Conservation (phyloP, 1,284 basidiomycete genomes). For the Wolfiporia cocos region DNA sequence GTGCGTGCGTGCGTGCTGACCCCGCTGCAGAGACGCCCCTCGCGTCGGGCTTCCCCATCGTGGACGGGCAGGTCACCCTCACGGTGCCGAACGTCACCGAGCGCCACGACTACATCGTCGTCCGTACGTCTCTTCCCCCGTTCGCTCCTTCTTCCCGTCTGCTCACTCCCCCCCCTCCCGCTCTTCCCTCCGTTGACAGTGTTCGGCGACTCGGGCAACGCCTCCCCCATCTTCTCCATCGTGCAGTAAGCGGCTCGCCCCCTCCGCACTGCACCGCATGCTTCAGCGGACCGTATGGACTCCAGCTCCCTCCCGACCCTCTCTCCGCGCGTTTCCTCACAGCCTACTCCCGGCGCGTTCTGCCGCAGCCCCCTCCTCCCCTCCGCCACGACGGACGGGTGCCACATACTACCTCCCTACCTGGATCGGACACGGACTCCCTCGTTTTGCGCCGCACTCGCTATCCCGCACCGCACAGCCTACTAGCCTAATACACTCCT, state of each 20-base stretch:
- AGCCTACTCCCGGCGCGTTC: too few relatives aligned
- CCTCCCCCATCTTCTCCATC: constrained; percentile 28
- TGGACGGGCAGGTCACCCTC: constrained; percentile 24
- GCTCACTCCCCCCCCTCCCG: not conserved
- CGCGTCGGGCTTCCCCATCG: constrained; percentile 29
- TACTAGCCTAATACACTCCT: too few relatives aligned
- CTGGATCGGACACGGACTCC: constrained; percentile 1
- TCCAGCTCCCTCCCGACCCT: constrained; percentile 1
- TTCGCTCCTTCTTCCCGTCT: not conserved
- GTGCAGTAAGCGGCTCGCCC: not conserved
- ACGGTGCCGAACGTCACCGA: constrained; percentile 27
- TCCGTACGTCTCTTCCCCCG: constrained; percentile 33
- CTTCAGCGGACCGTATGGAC: constrained; percentile 1
- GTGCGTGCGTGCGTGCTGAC: not conserved
- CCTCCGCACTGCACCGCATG: too few relatives aligned
- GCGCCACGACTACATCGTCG: constrained; percentile 31
- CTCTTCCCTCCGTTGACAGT: constrained; percentile 16
- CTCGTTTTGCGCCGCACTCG: constrained; percentile 3
- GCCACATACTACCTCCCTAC: too few relatives aligned
- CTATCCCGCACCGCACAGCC: too few relatives aligned
- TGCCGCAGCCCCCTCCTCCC: too few relatives aligned
- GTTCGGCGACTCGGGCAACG: constrained; percentile 33
- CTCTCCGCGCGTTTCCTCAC: not conserved
- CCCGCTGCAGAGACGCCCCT: constrained; percentile 30
- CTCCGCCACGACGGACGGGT: too few relatives aligned